Evolutionary conservation across 2,329 filamentous ascomycete species (phyloP).

Genomic region (Trichoderma aggressivum): DNA sequence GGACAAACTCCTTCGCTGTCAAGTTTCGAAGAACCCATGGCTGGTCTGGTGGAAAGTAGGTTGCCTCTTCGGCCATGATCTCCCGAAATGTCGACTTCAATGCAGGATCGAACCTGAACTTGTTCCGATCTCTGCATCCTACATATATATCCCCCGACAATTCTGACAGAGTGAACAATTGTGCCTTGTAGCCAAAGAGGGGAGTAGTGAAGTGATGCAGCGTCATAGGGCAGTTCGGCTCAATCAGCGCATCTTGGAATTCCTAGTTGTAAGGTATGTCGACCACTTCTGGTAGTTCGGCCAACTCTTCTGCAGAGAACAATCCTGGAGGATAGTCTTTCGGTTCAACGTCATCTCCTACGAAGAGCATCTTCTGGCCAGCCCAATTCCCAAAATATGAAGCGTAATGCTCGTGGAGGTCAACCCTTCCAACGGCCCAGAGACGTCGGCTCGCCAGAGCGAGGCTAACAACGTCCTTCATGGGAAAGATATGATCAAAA

Average conservation of each 20-base stretch:
- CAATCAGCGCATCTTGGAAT: too few species aligned
- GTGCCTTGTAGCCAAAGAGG: neutral
- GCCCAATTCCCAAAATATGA: slow-evolving; percentile 3
- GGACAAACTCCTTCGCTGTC: slow-evolving; percentile 17
- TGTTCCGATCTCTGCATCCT: neutral
- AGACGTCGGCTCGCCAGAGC: neutral
- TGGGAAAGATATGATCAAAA: neutral
- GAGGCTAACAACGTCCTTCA: neutral
- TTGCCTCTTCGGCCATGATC: neutral
- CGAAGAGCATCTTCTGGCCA: slow-evolving; percentile 10
- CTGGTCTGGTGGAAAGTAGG: neutral
- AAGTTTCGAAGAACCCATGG: slow-evolving; percentile 20
- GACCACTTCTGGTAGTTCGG: neutral
- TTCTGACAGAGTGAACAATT: neutral
- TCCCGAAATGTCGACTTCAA: neutral
- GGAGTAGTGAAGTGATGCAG: neutral
- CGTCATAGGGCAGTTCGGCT: neutral
- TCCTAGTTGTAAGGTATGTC: neutral
- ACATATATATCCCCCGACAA: neutral
- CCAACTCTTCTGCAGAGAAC: slow-evolving; percentile 11
- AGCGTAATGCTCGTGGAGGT: neutral
- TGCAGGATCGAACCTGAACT: neutral
- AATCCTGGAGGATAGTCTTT: slow-evolving; percentile 8
- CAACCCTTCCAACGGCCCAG: neutral
- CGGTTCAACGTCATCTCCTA: slow-evolving; percentile 4